Base-by-base conservation (phyloP, 2,329 filamentous ascomycete genomes). In the Cordyceps tenuipes region DNA sequence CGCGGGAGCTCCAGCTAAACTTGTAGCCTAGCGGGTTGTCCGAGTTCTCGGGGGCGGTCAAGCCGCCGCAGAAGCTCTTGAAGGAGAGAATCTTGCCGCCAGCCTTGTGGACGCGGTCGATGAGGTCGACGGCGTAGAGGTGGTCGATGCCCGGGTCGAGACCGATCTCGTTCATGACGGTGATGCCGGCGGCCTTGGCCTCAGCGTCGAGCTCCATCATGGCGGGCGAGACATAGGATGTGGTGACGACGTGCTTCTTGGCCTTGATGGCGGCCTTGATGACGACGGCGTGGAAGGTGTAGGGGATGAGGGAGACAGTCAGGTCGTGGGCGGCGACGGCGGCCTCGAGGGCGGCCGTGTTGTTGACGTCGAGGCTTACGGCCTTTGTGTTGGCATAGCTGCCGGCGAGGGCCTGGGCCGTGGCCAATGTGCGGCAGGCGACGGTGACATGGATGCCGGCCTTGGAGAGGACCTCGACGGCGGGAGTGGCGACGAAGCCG, bases 191-290 rank as follows among this genome's bases (percentile, higher is more conserved):
- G 64, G 88, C 89, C 82, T 96, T 96, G 73, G 83, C 85, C 68
- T 88, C 79, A 68, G 86, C 79, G 69, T 97, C 88, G 55, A 97
- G 85, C 79, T 92, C 93, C 77, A 87, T 76, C 91, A 97, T 97
- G 65, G 90, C 90, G 3, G 91, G 91, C 5, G 90, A 95, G 66
- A 96, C 89, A 72, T 97, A 97, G 65, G 86, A 91, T 34, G 93
- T 97, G 62, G 93, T 97, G 70, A 97, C 92, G 63, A 97, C 91
- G 79, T 97, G 79, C 83, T 93, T 96, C 89, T 96, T 97, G 69
- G 87, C 83, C 69, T 87, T 84, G 77, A 97, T 97, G 64, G 91
- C 93, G 41, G 88, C 86, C 82, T 96, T 93, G 84, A 97, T 95
- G 69, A 97, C 91, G 60, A 82, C 80, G 50, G 88, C 89, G 75